Base-by-base conservation (phyloP, 495 filamentous ascomycete genomes). In the Penicillium crystallinum region DNA sequence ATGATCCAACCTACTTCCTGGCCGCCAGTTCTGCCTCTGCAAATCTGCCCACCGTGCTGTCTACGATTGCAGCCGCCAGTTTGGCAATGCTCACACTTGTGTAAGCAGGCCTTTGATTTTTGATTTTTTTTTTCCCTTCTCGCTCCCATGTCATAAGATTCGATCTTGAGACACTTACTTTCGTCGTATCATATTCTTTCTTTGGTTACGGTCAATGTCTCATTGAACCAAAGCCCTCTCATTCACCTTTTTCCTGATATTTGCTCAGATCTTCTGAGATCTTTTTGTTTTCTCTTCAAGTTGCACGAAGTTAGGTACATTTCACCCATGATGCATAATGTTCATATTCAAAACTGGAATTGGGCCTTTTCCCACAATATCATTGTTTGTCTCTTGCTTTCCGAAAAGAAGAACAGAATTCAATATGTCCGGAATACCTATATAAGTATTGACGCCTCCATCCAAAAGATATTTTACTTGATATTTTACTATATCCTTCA, bases 1-100 rank as follows among this genome's bases (percentile, higher is more conserved):
- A 70, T 46, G 63, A 62, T 17, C 75, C 75, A 0, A 34, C 33
- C 0, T 53, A 56, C n/a, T 38, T 63, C 18, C 3, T 68, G 23
- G 42, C 52, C 8, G 59, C 56, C 1, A 63, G 48, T 45, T 39
- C 50, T 22, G 57, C 53, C 30, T 37, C 55, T 12, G 34, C 23
- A 21, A 37, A 53, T 27, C 40, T 58, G 15, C 62, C 64, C 2
- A 44, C 59, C 17, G 35, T 63, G 17, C 19, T 66, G 9, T 52
- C 63, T 6, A 55, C 53, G 25, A 47, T 55, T n/a, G 22, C 65
- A 9, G 57, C 64, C 12, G 56, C 60, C 11, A 43, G 53, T 30
- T 39, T 66, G n/a, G 63, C 66, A 2, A 31, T 67, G n/a, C 53
- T 65, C 23, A 48, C 46, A 11, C 31, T 71, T 48, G 49, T 57